Evolutionary conservation across 371 early-diverging fungal species (phyloP).

Genomic region (Capillidium heterosporum): DNA sequence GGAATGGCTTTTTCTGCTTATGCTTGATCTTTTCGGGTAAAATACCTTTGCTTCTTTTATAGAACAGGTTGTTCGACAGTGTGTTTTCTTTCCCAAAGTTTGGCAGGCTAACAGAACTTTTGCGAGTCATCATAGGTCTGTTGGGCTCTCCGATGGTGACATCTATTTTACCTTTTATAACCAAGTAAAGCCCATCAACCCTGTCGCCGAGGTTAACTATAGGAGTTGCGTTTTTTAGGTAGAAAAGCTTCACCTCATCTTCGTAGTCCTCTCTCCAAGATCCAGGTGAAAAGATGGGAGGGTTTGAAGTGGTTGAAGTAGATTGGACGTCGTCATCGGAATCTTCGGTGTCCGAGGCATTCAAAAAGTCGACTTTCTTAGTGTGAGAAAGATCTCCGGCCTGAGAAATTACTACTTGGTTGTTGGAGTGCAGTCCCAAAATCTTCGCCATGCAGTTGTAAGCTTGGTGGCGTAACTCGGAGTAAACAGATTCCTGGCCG

Average conservation of each 20-base stretch:
- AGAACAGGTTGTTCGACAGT: constrained; percentile 10
- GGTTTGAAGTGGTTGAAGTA: constrained; percentile 5
- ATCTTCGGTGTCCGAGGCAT: constrained; percentile 9
- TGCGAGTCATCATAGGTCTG: constrained; percentile 8
- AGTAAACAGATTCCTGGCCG: background rate
- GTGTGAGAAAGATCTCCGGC: constrained; percentile 11
- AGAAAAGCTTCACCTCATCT: constrained; percentile 42
- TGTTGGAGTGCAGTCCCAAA: constrained; percentile 4
- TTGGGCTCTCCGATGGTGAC: constrained; percentile 22
- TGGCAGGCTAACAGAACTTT: background rate
- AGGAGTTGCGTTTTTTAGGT: constrained; percentile 46
- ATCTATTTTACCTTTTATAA: constrained; percentile 76
- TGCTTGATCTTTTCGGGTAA: background rate
- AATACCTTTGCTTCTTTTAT: constrained; percentile 5
- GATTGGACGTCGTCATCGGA: constrained; percentile 18
- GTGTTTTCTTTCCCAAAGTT: background rate
- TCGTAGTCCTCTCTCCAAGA: constrained; percentile 19
- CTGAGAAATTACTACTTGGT: constrained; percentile 2
- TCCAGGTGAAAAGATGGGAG: constrained; percentile 16
- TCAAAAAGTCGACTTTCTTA: constrained; percentile 9
- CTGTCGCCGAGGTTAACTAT: constrained; percentile 72
- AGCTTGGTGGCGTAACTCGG: background rate
- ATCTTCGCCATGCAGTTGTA: constrained; percentile 13
- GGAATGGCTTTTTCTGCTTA: constrained; percentile 30
- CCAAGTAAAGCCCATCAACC: constrained; percentile 72